Conservation (phyloP, 2,329 filamentous ascomycete species). For the Epichloe sibirici region DNA sequence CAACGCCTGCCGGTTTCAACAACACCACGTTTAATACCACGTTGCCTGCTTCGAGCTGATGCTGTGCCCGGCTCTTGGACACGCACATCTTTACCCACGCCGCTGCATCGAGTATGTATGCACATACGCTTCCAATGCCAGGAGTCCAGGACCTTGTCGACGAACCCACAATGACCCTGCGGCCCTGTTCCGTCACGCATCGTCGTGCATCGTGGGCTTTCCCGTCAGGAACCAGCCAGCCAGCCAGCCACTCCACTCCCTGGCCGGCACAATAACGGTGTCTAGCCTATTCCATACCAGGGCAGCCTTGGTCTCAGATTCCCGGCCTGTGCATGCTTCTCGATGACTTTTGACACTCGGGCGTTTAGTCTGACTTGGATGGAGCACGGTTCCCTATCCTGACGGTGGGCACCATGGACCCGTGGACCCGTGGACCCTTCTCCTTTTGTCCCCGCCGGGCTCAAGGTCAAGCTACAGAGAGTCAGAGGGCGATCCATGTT, state of each 20-base stretch:
- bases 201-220: not conserved
- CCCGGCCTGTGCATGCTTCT: conserved; percentile 8
- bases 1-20: conserved; percentile 3
- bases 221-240: not conserved
- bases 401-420: conserved; percentile 4
- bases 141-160: not conserved
- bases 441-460: conserved; percentile 1
- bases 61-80: not conserved
- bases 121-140: not conserved
- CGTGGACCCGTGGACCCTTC: not conserved
- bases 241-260: not conserved
- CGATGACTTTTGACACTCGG: conserved; percentile 8
- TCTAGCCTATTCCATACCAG: conserved; percentile 1
- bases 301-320: conserved; percentile 11
- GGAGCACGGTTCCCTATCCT: conserved; percentile 5
- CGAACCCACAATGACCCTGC: not conserved
- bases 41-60: not conserved
- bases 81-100: not conserved
- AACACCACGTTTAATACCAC: not conserved
- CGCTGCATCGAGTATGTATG: not conserved
- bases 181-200: not conserved
- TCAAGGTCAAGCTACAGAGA: conserved; percentile 1
- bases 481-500: not conserved
- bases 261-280: not conserved
- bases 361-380: not conserved